These are phyloP conservation scores for Pseudonitzschia delicatissima DNA, from an alignment of 108 stramenopile genomes.

Conservation along the genomic window DNA sequence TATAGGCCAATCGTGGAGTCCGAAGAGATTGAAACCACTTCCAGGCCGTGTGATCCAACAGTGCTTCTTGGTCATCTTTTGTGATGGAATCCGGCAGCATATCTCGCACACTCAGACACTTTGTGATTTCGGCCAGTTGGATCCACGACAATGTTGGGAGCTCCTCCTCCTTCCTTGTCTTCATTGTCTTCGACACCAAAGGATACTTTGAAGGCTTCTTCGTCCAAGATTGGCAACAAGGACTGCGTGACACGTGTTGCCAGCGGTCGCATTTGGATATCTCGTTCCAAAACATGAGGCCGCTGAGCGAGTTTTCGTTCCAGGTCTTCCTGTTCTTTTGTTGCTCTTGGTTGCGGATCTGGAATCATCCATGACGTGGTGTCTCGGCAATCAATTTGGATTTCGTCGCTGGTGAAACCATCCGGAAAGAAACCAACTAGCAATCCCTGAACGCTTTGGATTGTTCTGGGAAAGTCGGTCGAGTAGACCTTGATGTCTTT, in stretches of 20 bases:
- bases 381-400: slow-evolving; percentile 65
- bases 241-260: slow-evolving; percentile 51
- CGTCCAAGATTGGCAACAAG: slow-evolving; percentile 35
- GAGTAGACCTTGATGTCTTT: slow-evolving; percentile 48
- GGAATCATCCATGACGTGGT: slow-evolving; percentile 69
- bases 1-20: slow-evolving; percentile 57
- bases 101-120: slow-evolving; percentile 56
- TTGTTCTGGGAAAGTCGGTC: slow-evolving; percentile 77
- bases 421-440: slow-evolving; percentile 72
- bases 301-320: slow-evolving; percentile 50
- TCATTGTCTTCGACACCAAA: slow-evolving; percentile 77
- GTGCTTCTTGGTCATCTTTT: slow-evolving; percentile 50
- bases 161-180: slow-evolving; percentile 4
- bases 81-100: slow-evolving; percentile 58
- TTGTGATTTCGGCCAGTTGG: slow-evolving; percentile 73
- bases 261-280: slow-evolving; percentile 44
- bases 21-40: slow-evolving; percentile 75
- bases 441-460: slow-evolving; percentile 77
- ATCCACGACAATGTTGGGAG: slow-evolving; percentile 35
- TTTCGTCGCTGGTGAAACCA: slow-evolving; percentile 24
- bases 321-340: slow-evolving; percentile 53
- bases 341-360: slow-evolving; percentile 76
- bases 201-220: slow-evolving; percentile 46
- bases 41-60: slow-evolving; percentile 66
- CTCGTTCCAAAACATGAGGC: slow-evolving; percentile 55